Evolutionary conservation across 495 filamentous ascomycete genomes (phyloP).

Genomic region (Aspergillus hancockii): DNA sequence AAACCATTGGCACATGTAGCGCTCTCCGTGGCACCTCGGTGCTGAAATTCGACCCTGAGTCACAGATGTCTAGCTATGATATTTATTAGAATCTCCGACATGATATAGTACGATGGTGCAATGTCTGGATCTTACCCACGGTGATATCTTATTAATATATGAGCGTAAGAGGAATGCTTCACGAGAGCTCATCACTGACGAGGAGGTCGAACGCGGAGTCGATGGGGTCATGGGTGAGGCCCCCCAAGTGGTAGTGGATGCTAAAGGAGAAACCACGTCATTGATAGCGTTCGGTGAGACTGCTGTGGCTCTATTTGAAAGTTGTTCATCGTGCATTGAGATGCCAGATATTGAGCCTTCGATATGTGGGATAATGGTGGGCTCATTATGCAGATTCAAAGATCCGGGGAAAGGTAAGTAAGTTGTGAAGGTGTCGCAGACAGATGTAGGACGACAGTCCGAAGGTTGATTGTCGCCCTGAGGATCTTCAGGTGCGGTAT

Average conservation of each 20-base stretch:
- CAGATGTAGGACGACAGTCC: not conserved
- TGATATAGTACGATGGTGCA: not conserved
- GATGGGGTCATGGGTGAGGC: conserved; percentile 13
- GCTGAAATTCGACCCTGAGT: conserved; percentile 36
- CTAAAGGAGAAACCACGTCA: conserved; percentile 12
- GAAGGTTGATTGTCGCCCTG: not conserved
- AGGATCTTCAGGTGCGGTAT: conserved; percentile 3
- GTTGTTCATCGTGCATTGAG: conserved; percentile 3
- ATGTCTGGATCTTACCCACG: conserved; percentile 28
- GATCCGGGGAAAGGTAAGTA: not conserved
- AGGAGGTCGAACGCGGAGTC: conserved; percentile 13
- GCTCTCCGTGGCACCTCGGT: conserved; percentile 36
- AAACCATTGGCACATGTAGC: conserved; percentile 34
- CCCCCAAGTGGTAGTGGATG: conserved; percentile 18
- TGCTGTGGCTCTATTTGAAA: conserved; percentile 9
- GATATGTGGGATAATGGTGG: not conserved
- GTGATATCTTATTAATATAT: conserved; percentile 38
- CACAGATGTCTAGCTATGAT: conserved; percentile 38
- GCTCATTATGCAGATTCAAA: not conserved
- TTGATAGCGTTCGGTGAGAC: conserved; percentile 15
- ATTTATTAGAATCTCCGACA: not conserved
- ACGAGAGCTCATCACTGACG: conserved; percentile 23
- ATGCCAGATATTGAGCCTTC: not conserved
- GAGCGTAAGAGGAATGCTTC: conserved; percentile 36
- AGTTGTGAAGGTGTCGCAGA: not conserved